Evolutionary conservation across 768 basidiomycete genomes (phyloP).

Genomic region (Xanthoconium purpureum): DNA sequence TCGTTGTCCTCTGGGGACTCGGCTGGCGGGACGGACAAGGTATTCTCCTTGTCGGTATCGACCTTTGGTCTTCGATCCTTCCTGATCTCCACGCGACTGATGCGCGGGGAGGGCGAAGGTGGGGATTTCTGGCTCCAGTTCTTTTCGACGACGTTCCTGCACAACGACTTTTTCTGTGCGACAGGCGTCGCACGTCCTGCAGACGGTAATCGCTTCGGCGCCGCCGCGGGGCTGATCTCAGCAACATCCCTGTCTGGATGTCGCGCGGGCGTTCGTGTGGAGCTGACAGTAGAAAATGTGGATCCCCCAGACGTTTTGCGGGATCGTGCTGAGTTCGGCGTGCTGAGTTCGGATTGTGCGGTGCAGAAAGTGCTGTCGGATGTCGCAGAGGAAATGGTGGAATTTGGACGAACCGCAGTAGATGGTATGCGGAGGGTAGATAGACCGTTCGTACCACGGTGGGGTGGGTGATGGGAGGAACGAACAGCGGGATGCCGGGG

Average conservation of each 20-base stretch:
- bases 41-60: conserved; percentile 16
- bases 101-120: conserved; percentile 16
- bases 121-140: conserved; percentile 14
- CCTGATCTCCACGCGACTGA: conserved; percentile 16
- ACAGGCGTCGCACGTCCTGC: conserved; percentile 23
- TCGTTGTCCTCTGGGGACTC: conserved; percentile 37
- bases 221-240: conserved; percentile 23
- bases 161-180: conserved; percentile 17
- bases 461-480: conserved; percentile 20
- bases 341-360: conserved; percentile 27
- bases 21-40: conserved; percentile 21
- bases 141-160: conserved; percentile 12
- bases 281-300: conserved; percentile 30
- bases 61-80: conserved; percentile 40
- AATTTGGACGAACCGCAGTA: conserved; percentile 22
- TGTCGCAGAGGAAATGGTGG: conserved; percentile 29
- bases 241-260: conserved; percentile 22
- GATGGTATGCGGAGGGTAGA: conserved; percentile 34
- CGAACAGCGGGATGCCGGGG: conserved; percentile 24
- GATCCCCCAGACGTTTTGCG: conserved; percentile 31
- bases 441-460: conserved; percentile 19
- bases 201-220: conserved; percentile 20
- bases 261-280: conserved; percentile 24
- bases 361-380: conserved; percentile 34
- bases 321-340: conserved; percentile 30